These are phyloP conservation scores for Pigoraptor vietnamica DNA, from an alignment of 78 protist genomes.

Conservation along the genomic window DNA sequence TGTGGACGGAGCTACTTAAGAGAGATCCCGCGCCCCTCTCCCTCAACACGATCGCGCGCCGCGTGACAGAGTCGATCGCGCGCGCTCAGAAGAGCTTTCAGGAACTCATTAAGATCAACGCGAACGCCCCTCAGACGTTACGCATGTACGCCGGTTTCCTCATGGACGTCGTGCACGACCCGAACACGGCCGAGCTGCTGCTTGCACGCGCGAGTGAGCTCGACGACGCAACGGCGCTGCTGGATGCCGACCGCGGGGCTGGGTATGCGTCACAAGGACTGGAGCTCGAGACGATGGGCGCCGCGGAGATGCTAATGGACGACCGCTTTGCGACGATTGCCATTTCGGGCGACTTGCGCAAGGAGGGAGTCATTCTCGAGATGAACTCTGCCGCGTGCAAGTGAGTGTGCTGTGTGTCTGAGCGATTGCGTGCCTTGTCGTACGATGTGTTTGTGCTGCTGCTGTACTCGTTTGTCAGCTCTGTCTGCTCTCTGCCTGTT, in stretches of 20 bases:
- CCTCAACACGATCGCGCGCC: background rate
- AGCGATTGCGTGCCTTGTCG: too few relatives aligned
- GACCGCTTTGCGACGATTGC: background rate
- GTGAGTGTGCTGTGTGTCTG: too few relatives aligned
- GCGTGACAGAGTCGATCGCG: background rate
- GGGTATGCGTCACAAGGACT: background rate
- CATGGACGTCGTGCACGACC: background rate
- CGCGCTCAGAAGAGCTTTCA: background rate
- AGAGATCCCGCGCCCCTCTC: too few relatives aligned
- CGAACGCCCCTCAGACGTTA: background rate
- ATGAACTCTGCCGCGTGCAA: background rate
- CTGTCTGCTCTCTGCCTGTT: too few relatives aligned
- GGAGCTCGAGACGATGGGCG: background rate
- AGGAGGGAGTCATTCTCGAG: background rate
- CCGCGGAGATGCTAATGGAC: background rate
- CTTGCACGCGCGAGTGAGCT: background rate
- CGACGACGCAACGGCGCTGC: background rate
- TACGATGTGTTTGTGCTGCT: too few relatives aligned
- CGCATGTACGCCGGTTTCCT: background rate
- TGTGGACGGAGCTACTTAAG: too few relatives aligned
- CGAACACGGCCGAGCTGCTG: background rate
- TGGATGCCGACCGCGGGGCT: background rate
- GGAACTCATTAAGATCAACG: background rate
- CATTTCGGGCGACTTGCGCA: background rate
- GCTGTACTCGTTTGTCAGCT: too few relatives aligned